These are phyloP conservation scores for Lepiota brunneoincarnata DNA, from an alignment of 768 basidiomycete species.

Conservation along the genomic window DNA sequence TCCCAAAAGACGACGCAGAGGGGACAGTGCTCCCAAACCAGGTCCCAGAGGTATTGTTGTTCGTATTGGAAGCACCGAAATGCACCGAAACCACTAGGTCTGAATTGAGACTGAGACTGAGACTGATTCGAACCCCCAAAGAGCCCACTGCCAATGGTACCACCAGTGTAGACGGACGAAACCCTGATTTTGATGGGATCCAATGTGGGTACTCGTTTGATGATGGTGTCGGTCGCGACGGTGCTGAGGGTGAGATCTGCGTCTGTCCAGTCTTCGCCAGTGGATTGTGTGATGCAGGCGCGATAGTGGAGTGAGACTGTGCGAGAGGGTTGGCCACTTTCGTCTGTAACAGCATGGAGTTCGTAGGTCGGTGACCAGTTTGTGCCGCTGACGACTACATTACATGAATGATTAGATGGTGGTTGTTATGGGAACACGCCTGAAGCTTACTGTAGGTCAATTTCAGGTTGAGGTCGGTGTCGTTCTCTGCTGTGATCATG, in stretches of 20 bases:
- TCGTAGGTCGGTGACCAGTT: constrained; percentile 59
- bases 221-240: constrained; percentile 21
- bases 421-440: no score
- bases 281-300: constrained; percentile 48
- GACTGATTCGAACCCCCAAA: no score
- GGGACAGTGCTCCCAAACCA: no score
- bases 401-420: no score
- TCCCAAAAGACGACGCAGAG: no score
- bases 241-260: constrained; percentile 53
- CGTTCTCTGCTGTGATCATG: constrained; percentile 37
- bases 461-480: constrained; percentile 37
- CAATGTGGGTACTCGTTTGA: not conserved
- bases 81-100: no score
- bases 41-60: no score
- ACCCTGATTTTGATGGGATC: not conserved
- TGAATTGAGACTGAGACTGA: no score
- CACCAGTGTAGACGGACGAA: not conserved
- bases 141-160: no score
- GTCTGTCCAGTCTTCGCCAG: constrained; percentile 62
- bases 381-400: constrained; percentile 47
- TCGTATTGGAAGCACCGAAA: no score
- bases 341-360: constrained; percentile 45
- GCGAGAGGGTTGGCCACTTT: constrained; percentile 41
- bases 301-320: constrained; percentile 51
- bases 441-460: constrained; percentile 48